Evolutionary conservation across 176 grass and related monocot species (phyloP).

Genomic region (Musa schizocarpa): DNA sequence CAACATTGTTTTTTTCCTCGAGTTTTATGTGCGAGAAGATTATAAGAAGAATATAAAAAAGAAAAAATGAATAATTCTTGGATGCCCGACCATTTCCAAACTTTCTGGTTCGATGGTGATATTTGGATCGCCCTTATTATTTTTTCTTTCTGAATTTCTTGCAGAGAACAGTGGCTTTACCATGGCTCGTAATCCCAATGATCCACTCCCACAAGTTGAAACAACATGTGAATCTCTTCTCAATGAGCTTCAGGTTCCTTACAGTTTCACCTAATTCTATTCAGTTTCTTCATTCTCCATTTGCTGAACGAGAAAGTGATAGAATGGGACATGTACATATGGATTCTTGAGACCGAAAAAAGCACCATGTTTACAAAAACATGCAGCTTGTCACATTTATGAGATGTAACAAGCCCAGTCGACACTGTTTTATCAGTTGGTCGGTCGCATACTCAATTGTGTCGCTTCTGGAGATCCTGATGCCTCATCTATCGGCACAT

Average conservation of each 20-base stretch:
- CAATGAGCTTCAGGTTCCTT: slow-evolving; percentile 3
- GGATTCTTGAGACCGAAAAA: neutral
- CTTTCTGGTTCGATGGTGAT: too few species aligned
- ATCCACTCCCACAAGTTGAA: neutral
- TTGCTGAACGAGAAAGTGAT: neutral
- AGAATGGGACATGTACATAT: neutral
- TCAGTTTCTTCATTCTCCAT: neutral
- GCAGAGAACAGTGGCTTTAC: neutral
- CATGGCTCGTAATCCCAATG: neutral
- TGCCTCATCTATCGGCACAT: neutral
- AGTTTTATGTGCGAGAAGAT: too few species aligned
- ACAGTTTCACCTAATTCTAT: neutral
- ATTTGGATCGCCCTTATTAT: neutral
- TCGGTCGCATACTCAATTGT: neutral
- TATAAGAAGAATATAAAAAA: too few species aligned
- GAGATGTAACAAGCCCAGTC: neutral
- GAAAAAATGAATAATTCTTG: too few species aligned
- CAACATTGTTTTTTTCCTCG: too few species aligned
- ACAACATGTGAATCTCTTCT: neutral
- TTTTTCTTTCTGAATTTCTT: neutral
- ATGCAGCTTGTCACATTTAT: neutral
- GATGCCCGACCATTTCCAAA: too few species aligned
- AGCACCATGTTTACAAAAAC: neutral
- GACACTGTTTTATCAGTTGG: neutral
- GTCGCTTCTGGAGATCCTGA: neutral